Evolutionary conservation across 2,329 filamentous ascomycete genomes (phyloP).

Genomic region (Penicillium sp.): DNA sequence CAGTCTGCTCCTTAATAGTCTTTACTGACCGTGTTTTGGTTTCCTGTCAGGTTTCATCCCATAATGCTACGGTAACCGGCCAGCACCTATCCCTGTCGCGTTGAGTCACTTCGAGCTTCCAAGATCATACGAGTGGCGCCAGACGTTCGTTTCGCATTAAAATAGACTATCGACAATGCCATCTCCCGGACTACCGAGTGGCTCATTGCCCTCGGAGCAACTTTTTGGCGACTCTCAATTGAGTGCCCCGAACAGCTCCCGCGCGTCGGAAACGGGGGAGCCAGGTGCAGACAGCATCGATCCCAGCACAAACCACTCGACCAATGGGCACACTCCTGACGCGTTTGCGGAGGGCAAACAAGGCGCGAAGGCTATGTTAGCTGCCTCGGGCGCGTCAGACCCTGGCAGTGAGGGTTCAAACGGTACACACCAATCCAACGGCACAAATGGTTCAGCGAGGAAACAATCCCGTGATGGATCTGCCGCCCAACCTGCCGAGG

Average conservation of each 20-base stretch:
- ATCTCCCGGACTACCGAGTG: conserved; percentile 33
- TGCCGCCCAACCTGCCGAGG: conserved; percentile 47
- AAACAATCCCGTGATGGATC: conserved; percentile 64
- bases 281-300: conserved; percentile 25
- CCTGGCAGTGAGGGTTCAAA: conserved; percentile 31
- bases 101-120: conserved; percentile 23
- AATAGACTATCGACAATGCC: conserved; percentile 31
- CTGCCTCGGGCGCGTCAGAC: conserved; percentile 42
- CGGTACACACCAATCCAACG: conserved; percentile 33
- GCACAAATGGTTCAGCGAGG: conserved; percentile 52
- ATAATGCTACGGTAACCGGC: conserved; percentile 36
- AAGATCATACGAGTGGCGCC: conserved; percentile 24
- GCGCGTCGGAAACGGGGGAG: conserved; percentile 23
- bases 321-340: conserved; percentile 37
- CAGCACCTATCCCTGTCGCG: conserved; percentile 24
- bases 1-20: neutral
- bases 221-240: conserved; percentile 25
- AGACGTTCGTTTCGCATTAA: conserved; percentile 10
- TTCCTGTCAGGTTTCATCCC: conserved; percentile 13
- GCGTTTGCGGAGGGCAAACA: conserved; percentile 61
- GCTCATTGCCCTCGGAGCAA: conserved; percentile 25
- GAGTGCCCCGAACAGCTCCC: conserved; percentile 28
- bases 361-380: conserved; percentile 60
- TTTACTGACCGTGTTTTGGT: conserved; percentile 10
- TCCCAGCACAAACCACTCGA: conserved; percentile 23